These are phyloP conservation scores for Mucor piriformis DNA, from an alignment of 371 early-diverging fungal genomes.

Conservation along the genomic window DNA sequence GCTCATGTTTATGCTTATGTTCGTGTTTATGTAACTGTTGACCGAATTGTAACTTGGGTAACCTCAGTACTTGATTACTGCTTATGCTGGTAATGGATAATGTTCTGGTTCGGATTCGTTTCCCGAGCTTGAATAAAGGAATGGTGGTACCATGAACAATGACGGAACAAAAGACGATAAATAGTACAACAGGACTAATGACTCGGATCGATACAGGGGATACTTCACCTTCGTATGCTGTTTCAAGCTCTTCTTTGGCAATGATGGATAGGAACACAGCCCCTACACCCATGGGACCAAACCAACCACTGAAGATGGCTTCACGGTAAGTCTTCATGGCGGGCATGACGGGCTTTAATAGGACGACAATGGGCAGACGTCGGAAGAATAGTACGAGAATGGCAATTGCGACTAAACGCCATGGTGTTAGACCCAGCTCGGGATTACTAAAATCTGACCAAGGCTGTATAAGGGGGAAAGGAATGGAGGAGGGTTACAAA, in stretches of 20 bases:
- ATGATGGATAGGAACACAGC: slow-evolving; percentile 82
- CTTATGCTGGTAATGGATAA: slow-evolving; percentile 40
- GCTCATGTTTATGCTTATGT: too few species aligned
- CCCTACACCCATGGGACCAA: slow-evolving; percentile 89
- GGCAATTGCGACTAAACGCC: slow-evolving; percentile 70
- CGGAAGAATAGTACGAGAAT: slow-evolving; percentile 80
- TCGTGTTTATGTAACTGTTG: slow-evolving; percentile 17
- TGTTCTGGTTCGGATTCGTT: slow-evolving; percentile 43
- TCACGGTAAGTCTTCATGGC: slow-evolving; percentile 77
- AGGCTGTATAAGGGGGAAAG: slow-evolving; percentile 46
- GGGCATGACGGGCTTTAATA: slow-evolving; percentile 69
- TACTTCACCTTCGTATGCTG: slow-evolving; percentile 33
- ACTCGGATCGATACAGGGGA: slow-evolving; percentile 32
- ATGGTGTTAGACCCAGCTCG: slow-evolving; percentile 53
- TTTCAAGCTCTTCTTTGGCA: slow-evolving; percentile 56
- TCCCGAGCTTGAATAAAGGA: slow-evolving; percentile 68
- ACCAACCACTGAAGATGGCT: slow-evolving; percentile 95
- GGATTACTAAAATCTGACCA: slow-evolving; percentile 68
- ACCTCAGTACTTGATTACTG: slow-evolving; percentile 22
- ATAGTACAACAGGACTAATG: slow-evolving; percentile 69
- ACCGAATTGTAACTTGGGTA: slow-evolving; percentile 33
- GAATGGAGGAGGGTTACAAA: too few species aligned
- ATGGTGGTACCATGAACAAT: slow-evolving; percentile 87
- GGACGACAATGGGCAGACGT: slow-evolving; percentile 79
- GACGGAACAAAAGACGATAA: slow-evolving; percentile 79